Percentiles rank a stretch among this genome's conserved stretches.
These are phyloP conservation scores for Lactarius psammicola DNA, from an alignment of 768 basidiomycete species.

Conservation along the genomic window DNA sequence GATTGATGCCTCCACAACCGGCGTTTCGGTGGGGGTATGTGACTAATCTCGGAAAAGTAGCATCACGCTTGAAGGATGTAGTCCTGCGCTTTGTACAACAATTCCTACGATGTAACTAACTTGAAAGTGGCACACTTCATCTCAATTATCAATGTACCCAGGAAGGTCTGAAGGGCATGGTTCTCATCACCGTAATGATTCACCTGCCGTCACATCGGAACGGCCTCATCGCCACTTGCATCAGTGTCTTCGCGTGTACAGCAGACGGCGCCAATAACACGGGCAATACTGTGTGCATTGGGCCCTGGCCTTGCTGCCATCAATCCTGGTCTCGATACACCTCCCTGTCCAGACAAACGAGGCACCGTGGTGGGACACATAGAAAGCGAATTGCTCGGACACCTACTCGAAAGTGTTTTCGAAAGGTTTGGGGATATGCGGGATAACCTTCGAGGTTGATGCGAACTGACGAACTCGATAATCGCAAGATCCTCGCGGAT, in stretches of 20 bases:
- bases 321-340: neutral
- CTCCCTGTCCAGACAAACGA: neutral
- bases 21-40: neutral
- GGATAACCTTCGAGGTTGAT: constrained; percentile 7
- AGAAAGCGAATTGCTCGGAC: neutral
- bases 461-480: neutral
- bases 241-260: constrained; percentile 3
- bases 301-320: neutral
- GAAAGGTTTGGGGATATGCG: neutral
- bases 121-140: neutral
- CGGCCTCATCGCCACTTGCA: constrained; percentile 5
- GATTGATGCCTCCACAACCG: neutral
- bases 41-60: neutral
- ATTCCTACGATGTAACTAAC: neutral
- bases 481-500: constrained; percentile 10
- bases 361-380: neutral
- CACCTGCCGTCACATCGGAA: constrained; percentile 5
- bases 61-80: neutral
- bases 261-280: neutral
- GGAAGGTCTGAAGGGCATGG: neutral
- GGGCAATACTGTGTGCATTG: constrained; percentile 10
- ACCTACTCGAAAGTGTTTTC: neutral
- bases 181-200: constrained; percentile 9
- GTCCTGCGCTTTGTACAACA: neutral
- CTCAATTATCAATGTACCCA: neutral